phyloP scores from a whole-genome alignment of 129 eudicot species.

The Lactuca saligna region DNA sequence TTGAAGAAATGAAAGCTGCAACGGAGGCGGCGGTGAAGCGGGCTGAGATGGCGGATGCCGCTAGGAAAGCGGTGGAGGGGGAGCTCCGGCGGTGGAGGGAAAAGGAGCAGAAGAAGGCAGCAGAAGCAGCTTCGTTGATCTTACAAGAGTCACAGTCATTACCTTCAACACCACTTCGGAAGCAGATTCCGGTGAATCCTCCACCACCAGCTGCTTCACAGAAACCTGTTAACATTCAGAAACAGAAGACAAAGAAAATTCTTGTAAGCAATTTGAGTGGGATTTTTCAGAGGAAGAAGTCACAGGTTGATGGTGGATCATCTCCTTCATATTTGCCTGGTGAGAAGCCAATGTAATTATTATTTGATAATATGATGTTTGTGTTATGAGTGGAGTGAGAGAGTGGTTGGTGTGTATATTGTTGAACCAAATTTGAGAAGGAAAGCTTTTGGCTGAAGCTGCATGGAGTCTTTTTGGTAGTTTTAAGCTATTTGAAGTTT shows the following conservation, averaged over 20 bases:
- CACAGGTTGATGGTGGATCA: conserved; percentile 52
- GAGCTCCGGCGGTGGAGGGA: conserved; percentile 88
- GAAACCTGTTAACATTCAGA: conserved; percentile 32
- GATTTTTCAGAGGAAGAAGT: conserved; percentile 73
- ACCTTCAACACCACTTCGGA: conserved; percentile 40
- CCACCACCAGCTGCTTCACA: background rate
- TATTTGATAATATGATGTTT: conserved; percentile 21
- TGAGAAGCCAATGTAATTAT: conserved; percentile 50
- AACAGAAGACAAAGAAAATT: conserved; percentile 69
- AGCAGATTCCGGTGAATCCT: conserved; percentile 37
- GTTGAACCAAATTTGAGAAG: conserved; percentile 18
- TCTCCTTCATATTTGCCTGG: conserved; percentile 84
- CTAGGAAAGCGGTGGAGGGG: conserved; percentile 78
- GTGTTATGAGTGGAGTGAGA: conserved; percentile 24
- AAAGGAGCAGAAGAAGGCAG: conserved; percentile 86
- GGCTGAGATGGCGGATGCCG: conserved; percentile 86
- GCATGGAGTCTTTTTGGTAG: background rate
- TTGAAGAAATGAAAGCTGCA: conserved; percentile 58
- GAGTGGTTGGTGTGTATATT: conserved; percentile 34
- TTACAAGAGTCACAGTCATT: conserved; percentile 50
- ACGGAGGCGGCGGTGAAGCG: conserved; percentile 63
- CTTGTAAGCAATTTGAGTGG: conserved; percentile 60
- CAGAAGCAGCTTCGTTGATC: conserved; percentile 70
- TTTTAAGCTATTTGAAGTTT: too few species aligned
- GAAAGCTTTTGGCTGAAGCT: conserved; percentile 15